Evolutionary conservation across 768 basidiomycete species (phyloP).

Genomic region (Infundibulicybe gibba): DNA sequence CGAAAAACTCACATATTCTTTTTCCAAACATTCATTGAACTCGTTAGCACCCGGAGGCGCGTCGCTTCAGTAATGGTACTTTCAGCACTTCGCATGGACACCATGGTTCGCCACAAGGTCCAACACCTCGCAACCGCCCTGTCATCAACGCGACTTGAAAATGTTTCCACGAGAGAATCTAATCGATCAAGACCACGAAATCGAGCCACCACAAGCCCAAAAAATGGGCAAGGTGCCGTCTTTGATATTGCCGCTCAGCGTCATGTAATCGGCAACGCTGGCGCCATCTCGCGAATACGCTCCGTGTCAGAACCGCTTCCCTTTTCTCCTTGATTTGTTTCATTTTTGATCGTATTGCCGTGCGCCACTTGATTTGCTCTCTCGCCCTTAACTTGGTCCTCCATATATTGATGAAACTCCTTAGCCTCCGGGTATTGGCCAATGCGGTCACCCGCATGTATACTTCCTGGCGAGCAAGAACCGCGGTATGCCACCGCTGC

Average conservation of each 20-base stretch:
- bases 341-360: conserved; percentile 72
- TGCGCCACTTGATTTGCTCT: conserved; percentile 57
- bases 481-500: conserved; percentile 55
- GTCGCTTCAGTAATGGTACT: conserved; percentile 39
- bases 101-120: conserved; percentile 52
- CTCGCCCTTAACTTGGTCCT: conserved; percentile 47
- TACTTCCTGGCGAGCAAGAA: conserved; percentile 30
- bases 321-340: conserved; percentile 52
- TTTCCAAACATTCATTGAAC: conserved; percentile 50
- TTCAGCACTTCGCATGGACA: conserved; percentile 42
- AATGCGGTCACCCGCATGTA: conserved; percentile 38
- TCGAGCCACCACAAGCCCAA: conserved; percentile 47
- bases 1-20: conserved; percentile 16
- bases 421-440: conserved; percentile 42
- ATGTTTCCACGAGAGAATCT: conserved; percentile 47
- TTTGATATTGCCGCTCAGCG: conserved; percentile 47
- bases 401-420: conserved; percentile 48
- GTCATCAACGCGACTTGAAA: conserved; percentile 33
- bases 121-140: conserved; percentile 39
- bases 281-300: conserved; percentile 68
- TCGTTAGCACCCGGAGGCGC: conserved; percentile 43
- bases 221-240: conserved; percentile 37
- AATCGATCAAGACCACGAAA: conserved; percentile 37
- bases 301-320: conserved; percentile 48
- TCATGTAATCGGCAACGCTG: conserved; percentile 48